Percentiles rank a stretch among this genome's conserved stretches.
Evolutionary conservation across 2,329 filamentous ascomycete genomes (phyloP).

Genomic region (Aspergillus clavatus): DNA sequence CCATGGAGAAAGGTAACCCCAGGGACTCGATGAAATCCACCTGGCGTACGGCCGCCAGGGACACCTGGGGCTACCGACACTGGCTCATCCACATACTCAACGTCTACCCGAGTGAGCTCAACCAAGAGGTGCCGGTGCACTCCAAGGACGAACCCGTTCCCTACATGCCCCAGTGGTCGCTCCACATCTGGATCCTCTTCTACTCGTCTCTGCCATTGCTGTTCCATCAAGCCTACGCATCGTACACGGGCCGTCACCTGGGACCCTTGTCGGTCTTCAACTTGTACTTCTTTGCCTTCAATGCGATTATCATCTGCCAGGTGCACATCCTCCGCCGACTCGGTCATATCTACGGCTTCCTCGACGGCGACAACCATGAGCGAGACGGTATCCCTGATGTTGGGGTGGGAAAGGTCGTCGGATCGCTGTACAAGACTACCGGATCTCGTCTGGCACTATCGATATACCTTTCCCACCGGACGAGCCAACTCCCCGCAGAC

Average conservation of each 20-base stretch:
- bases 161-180: conserved; percentile 32
- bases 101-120: conserved; percentile 23
- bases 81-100: conserved; percentile 30
- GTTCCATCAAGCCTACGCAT: conserved; percentile 35
- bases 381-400: conserved; percentile 43
- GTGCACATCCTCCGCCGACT: conserved; percentile 36
- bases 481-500: conserved; percentile 17
- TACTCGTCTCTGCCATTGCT: conserved; percentile 36
- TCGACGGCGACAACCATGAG: conserved; percentile 44
- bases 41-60: conserved; percentile 28
- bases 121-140: conserved; percentile 36
- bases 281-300: conserved; percentile 40
- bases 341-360: conserved; percentile 38
- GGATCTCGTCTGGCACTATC: conserved; percentile 32
- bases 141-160: conserved; percentile 42
- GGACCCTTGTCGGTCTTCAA: conserved; percentile 27
- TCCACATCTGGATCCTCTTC: conserved; percentile 39
- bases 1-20: conserved; percentile 9
- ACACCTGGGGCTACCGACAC: conserved; percentile 30
- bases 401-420: conserved; percentile 31
- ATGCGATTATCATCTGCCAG: conserved; percentile 39
- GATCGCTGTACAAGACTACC: conserved; percentile 32
- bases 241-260: conserved; percentile 29
- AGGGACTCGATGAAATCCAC: conserved; percentile 43
- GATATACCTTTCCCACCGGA: conserved; percentile 30